These are phyloP conservation scores for Coniochaeta prunicola DNA, from an alignment of 2,329 filamentous ascomycete genomes.

Conservation along the genomic window DNA sequence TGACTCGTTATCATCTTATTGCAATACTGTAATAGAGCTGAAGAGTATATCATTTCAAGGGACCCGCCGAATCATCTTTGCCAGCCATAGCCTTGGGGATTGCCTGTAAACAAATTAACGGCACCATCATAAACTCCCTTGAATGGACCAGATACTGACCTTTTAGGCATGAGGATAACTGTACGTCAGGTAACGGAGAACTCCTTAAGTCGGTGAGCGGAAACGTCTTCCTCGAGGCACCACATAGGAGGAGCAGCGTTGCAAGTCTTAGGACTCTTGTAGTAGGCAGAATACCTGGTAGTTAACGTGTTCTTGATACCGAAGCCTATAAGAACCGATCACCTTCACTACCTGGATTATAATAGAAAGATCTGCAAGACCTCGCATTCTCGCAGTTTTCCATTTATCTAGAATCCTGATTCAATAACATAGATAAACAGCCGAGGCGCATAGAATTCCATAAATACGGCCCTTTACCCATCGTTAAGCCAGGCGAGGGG, in stretches of 20 bases:
- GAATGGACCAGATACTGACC: neutral
- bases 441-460: no score
- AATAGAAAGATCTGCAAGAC: slow-evolving; percentile 12
- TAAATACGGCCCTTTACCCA: no score
- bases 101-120: slow-evolving; percentile 18
- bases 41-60: neutral
- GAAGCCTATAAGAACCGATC: slow-evolving; percentile 14
- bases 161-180: neutral
- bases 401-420: no score
- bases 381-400: no score
- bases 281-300: slow-evolving; percentile 14
- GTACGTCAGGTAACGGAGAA: neutral
- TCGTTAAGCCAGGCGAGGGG: no score
- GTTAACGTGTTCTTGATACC: slow-evolving; percentile 10
- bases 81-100: slow-evolving; percentile 22
- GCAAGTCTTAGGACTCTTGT: slow-evolving; percentile 15
- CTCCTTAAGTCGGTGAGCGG: slow-evolving; percentile 12
- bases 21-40: neutral
- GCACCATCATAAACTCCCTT: neutral
- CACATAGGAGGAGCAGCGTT: slow-evolving; percentile 19
- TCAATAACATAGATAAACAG: no score
- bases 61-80: slow-evolving; percentile 15
- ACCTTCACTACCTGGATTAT: slow-evolving; percentile 11
- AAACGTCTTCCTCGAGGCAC: slow-evolving; percentile 23
- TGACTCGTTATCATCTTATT: neutral